Conservation (phyloP, 2,329 filamentous ascomycete genomes). For the Talaromyces sp. region DNA sequence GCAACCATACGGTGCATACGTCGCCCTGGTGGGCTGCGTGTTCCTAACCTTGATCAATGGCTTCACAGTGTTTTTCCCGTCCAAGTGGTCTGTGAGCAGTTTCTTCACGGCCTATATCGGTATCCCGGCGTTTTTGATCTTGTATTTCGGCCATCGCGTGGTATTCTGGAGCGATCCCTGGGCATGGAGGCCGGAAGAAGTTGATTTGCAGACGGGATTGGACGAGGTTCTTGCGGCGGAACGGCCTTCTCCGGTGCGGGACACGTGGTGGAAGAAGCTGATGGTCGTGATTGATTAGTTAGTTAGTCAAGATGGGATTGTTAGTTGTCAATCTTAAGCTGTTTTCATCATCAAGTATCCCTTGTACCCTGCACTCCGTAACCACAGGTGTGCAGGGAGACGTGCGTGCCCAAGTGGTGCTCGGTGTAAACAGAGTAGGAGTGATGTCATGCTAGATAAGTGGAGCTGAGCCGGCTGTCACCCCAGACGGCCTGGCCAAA, state of each 20-base stretch:
- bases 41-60: slow-evolving; percentile 71
- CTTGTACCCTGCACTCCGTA: no score
- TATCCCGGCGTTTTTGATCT: slow-evolving; percentile 56
- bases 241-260: slow-evolving; percentile 26
- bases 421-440: background rate
- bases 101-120: slow-evolving; percentile 68
- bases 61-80: slow-evolving; percentile 61
- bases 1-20: slow-evolving; percentile 63
- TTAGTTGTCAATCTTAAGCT: background rate
- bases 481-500: background rate
- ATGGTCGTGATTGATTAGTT: slow-evolving; percentile 29
- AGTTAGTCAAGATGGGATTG: background rate
- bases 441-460: background rate
- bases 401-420: background rate
- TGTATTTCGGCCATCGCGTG: slow-evolving; percentile 54
- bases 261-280: slow-evolving; percentile 34
- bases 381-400: no score
- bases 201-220: slow-evolving; percentile 54
- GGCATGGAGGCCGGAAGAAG: slow-evolving; percentile 47
- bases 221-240: slow-evolving; percentile 52
- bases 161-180: slow-evolving; percentile 49
- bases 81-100: slow-evolving; percentile 42
- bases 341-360: no score
- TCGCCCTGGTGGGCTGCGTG: slow-evolving; percentile 50
- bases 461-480: background rate